Conservation (phyloP, 2,329 filamentous ascomycete genomes). For the Fusarium keratoplasticum region DNA sequence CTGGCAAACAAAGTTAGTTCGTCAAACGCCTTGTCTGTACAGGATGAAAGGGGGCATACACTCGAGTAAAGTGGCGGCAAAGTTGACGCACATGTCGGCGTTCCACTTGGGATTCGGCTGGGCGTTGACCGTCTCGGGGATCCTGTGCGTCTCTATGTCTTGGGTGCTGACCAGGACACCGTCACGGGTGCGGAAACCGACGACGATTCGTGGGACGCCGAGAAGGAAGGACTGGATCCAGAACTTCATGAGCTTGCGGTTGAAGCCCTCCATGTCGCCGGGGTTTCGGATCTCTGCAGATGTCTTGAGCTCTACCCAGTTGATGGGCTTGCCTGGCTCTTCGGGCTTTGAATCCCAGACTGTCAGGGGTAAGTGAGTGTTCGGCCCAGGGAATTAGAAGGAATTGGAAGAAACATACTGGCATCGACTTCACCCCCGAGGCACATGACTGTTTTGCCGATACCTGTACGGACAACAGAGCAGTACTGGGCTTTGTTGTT, state of each 20-base stretch:
- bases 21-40: not conserved
- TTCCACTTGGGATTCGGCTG: slow-evolving; percentile 81
- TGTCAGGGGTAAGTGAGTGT: slow-evolving; percentile 44
- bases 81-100: slow-evolving; percentile 93
- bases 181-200: slow-evolving; percentile 82
- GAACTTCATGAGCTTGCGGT: slow-evolving; percentile 92
- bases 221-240: slow-evolving; percentile 98
- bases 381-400: not conserved
- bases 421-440: slow-evolving; percentile 95
- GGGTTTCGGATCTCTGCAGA: slow-evolving; percentile 76
- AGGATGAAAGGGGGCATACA: slow-evolving; percentile 66
- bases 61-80: slow-evolving; percentile 80
- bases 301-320: slow-evolving; percentile 97
- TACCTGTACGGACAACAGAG: slow-evolving; percentile 88
- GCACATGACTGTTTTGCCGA: slow-evolving; percentile 80
- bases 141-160: slow-evolving; percentile 81
- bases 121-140: slow-evolving; percentile 80
- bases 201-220: slow-evolving; percentile 89
- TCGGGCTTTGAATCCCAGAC: slow-evolving; percentile 87
- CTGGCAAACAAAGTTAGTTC: slow-evolving; percentile 54
- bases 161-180: slow-evolving; percentile 80
- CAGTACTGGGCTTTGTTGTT: slow-evolving; percentile 96
- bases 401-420: slow-evolving; percentile 61
- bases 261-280: slow-evolving; percentile 79
- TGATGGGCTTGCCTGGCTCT: slow-evolving; percentile 74